Percentiles rank a stretch among this genome's conserved stretches.
These are phyloP conservation scores for Neodidymelliopsis sp. DNA, from an alignment of 2,329 filamentous ascomycete genomes.

Conservation along the genomic window DNA sequence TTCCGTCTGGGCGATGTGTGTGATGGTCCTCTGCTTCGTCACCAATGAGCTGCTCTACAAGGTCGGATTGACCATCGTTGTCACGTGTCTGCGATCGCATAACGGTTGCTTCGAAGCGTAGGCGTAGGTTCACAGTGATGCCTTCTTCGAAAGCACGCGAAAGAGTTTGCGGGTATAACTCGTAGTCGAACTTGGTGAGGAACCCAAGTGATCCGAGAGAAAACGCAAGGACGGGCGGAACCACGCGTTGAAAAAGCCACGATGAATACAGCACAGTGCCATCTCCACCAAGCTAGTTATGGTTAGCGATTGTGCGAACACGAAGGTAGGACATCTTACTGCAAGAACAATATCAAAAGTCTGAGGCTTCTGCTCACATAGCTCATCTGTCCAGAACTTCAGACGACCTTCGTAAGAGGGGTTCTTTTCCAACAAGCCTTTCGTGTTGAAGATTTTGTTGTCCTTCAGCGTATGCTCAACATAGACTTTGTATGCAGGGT, in stretches of 20 bases:
- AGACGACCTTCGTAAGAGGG: slow-evolving; percentile 65
- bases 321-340: slow-evolving; percentile 40
- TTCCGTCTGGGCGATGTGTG: slow-evolving; percentile 84
- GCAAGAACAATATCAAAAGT: slow-evolving; percentile 94
- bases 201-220: slow-evolving; percentile 91
- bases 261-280: slow-evolving; percentile 97
- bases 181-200: slow-evolving; percentile 94
- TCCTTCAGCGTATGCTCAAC: slow-evolving; percentile 78
- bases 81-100: slow-evolving; percentile 74
- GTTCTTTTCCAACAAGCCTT: slow-evolving; percentile 71
- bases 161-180: slow-evolving; percentile 73
- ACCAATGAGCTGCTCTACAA: slow-evolving; percentile 89
- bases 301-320: not conserved
- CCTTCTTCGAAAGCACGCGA: slow-evolving; percentile 78
- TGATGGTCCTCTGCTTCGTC: slow-evolving; percentile 83
- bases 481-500: slow-evolving; percentile 77
- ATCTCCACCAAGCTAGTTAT: slow-evolving; percentile 77
- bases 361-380: slow-evolving; percentile 80
- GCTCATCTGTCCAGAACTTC: slow-evolving; percentile 81
- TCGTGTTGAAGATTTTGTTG: slow-evolving; percentile 75
- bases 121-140: slow-evolving; percentile 83
- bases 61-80: slow-evolving; percentile 47
- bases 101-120: slow-evolving; percentile 91
- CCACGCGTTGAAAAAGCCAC: slow-evolving; percentile 95
- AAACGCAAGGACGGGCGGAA: slow-evolving; percentile 92